Base-by-base conservation (phyloP, 2,329 filamentous ascomycete species). In the Alternaria ventricosa region DNA sequence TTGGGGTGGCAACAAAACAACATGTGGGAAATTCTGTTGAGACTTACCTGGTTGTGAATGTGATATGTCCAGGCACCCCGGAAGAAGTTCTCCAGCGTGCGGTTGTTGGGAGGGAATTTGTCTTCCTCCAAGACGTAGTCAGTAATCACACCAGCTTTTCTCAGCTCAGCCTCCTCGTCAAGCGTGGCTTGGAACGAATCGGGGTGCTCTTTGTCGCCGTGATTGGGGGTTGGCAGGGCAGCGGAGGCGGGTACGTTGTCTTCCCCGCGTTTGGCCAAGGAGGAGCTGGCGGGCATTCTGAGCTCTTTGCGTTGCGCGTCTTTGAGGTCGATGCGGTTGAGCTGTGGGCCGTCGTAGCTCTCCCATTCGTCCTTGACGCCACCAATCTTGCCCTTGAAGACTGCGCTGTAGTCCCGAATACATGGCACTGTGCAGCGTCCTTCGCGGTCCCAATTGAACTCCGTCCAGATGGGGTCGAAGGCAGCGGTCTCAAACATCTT, bases 391-490 rank as follows among this genome's bases (percentile, higher is more conserved):
- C 84, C 83, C 67, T 85, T 83, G 76, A 87, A 87, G 0, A 84
- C 85, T 12, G 83, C 82, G 44, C 83, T 76, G 66, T 87, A 87
- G 67, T 87, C 85, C 28, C 82, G 82, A 30, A 87, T 78, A 65
- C 86, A 87, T 1, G 86, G 86, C 2, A 87, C 81, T 0, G 85
- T 86, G 71, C 86, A 87, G 41, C 80, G 78, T 3, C 84, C 84
- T 67, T 85, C 80, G 46, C 83, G 80, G 36, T 82, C 85, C 81
- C 83, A 85, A 68, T 87, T 86, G 72, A 86, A 86, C 66, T 87
- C 84, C 1, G 85, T 84, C 86, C 86, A 87, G 69, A 87, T 86
- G 1, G 86, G 85, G 66, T 87, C 86, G 60, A 87, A 87, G 5
- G 85, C 82, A 6, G 83, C 85, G 1, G 85, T 87, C 71, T 87